These are phyloP conservation scores for Aspergillus eucalypticola DNA, from an alignment of 2,329 filamentous ascomycete genomes.

Conservation along the genomic window DNA sequence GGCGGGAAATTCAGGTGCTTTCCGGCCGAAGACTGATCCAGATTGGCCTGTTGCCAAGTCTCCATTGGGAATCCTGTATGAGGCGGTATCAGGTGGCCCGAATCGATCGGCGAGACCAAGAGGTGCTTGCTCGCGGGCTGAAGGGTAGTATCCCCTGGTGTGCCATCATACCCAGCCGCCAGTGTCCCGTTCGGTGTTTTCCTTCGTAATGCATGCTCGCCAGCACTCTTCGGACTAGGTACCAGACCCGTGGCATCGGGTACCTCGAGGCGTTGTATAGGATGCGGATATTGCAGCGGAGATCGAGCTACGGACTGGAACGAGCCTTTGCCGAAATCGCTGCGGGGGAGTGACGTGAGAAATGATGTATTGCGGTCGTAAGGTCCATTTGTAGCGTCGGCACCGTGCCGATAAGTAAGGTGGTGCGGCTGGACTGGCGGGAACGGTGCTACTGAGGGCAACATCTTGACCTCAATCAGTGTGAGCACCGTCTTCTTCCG, in stretches of 20 bases:
- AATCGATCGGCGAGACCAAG: constrained; percentile 63
- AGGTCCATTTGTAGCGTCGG: constrained; percentile 32
- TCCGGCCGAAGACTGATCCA: constrained; percentile 32
- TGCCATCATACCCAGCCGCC: constrained; percentile 86
- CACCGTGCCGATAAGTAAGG: constrained; percentile 32
- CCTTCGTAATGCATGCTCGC: constrained; percentile 77
- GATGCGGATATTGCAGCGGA: constrained; percentile 41
- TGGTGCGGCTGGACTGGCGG: constrained; percentile 46
- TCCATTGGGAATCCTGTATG: constrained; percentile 35
- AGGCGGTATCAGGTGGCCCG: constrained; percentile 35
- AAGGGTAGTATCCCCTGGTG: constrained; percentile 68
- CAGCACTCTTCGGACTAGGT: constrained; percentile 25
- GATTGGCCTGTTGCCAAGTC: constrained; percentile 32
- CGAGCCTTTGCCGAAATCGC: constrained; percentile 29
- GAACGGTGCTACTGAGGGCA: constrained; percentile 50
- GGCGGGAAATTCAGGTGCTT: constrained; percentile 42
- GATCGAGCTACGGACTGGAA: constrained; percentile 33
- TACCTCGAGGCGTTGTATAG: constrained; percentile 38
- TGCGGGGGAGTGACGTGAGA: constrained; percentile 23
- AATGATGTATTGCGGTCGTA: constrained; percentile 35
- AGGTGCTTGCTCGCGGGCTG: constrained; percentile 82
- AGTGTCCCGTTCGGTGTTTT: constrained; percentile 96
- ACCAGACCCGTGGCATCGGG: constrained; percentile 30
- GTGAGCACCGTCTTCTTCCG: constrained; percentile 14
- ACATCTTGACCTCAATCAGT: constrained; percentile 41